Evolutionary conservation across 257 asterid genomes (phyloP), one percentile per base, ranked within the genome.

Genomic region (Plectranthus barbatus): DNA sequence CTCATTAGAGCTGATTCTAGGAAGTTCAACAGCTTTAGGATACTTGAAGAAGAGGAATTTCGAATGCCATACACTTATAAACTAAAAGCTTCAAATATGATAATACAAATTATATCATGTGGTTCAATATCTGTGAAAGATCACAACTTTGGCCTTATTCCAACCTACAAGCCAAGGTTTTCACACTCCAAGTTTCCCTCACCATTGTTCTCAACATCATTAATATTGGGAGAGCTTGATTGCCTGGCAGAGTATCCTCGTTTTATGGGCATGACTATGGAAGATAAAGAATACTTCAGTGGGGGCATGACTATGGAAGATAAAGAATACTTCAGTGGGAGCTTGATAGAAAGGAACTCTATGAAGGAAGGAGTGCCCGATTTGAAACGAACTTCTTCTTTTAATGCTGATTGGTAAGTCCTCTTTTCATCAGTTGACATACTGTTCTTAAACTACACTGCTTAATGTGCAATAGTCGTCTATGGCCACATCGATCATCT

Each of bases 311-410:
- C 69, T 19, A 64, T 74, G 76, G 97, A 90, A 80, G 94, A 93
- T 60, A 93, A 87, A 70, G 97, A 90, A 68, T 89, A 85, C 79
- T 93, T 93, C 41, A 89, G 97, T 48, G 97, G 97, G 72, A 90
- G 96, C 71, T 76, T 93, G 76, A 71, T 90, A 49, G 99, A 93
- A 74, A 83, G 81, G 54, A 87, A 71, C 70, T 73, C 79, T 61
- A 44, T 69, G 64, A 86, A 82, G 80, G 97, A 86, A 75, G 89
- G 84, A 26, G 73, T 75, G 9, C 73, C 90, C 34, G 60, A 66
- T 52, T 74, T 93, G 26, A 90, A 87, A 79, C 83, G 95, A 60
- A 86, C 97, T 37, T 83, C 94, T 23, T 93, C 99, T 6, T 87
- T 75, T 68, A 77, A 81, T 68, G 95, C 91, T 29, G 97, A 90